phyloP scores from a whole-genome alignment of 371 early-diverging fungal species.

The Globomyces sp. region DNA sequence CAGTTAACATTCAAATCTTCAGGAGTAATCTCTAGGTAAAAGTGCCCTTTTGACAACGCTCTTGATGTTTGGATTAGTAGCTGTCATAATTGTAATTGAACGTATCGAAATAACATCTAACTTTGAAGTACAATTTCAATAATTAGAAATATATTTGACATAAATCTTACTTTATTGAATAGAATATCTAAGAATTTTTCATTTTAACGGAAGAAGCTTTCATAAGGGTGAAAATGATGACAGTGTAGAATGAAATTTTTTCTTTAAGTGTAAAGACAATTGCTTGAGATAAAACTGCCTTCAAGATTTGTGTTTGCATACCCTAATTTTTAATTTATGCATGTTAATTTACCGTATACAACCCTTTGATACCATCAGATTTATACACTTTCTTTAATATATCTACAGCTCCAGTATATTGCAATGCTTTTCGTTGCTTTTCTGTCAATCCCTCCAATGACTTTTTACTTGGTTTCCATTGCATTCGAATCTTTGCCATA shows the following conservation, averaged over 20 bases:
- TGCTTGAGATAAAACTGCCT: constrained; percentile 95
- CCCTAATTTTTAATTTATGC: constrained; percentile 54
- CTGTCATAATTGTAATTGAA: no score
- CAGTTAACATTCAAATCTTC: no score
- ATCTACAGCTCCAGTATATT: constrained; percentile 83
- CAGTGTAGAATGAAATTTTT: constrained; percentile 54
- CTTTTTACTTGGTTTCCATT: constrained; percentile 81
- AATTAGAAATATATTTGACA: no score
- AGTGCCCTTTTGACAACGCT: no score
- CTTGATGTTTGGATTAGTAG: no score
- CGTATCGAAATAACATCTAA: no score
- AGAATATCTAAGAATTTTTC: no score
- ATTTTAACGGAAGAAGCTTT: background rate
- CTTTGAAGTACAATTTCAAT: no score
- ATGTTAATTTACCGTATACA: constrained; percentile 75
- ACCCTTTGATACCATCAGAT: constrained; percentile 82
- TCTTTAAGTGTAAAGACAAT: constrained; percentile 94
- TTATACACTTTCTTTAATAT: constrained; percentile 77
- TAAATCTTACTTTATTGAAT: no score
- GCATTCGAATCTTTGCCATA: constrained; percentile 92
- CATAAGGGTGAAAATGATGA: constrained; percentile 29
- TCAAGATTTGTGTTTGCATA: constrained; percentile 93
- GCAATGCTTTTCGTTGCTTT: constrained; percentile 46
- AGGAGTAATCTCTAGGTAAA: no score
- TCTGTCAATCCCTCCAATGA: constrained; percentile 50